phyloP scores from a whole-genome alignment of 2,329 filamentous ascomycete genomes.

The Talaromyces rugulosus region DNA sequence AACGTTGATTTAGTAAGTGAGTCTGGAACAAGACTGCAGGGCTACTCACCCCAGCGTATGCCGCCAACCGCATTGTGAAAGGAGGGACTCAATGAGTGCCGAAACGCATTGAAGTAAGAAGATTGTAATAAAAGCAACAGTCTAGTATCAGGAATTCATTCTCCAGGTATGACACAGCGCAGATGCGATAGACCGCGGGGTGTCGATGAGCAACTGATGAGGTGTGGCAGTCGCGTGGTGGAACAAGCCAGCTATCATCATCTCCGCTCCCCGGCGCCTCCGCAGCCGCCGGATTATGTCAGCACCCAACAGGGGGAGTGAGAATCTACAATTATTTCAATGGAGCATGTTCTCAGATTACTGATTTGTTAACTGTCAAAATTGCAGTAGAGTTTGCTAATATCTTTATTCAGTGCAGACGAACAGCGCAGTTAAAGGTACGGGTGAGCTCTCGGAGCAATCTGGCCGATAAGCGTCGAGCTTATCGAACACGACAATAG shows the following conservation, averaged over 20 bases:
- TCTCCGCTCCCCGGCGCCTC: background rate
- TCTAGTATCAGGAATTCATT: conserved; percentile 8
- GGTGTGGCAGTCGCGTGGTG: conserved; percentile 1
- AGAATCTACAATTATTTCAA: background rate
- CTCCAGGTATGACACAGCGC: conserved; percentile 5
- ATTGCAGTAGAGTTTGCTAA: background rate
- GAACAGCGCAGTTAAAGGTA: background rate
- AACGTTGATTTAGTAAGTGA: conserved; percentile 12
- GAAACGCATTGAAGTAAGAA: conserved; percentile 22
- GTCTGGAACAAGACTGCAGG: conserved; percentile 16
- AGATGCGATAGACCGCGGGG: conserved; percentile 8
- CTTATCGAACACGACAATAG: background rate
- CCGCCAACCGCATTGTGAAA: conserved; percentile 44
- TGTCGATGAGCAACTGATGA: background rate
- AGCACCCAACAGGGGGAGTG: background rate
- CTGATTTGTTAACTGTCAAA: background rate
- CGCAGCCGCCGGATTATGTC: conserved; percentile 9
- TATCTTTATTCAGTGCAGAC: background rate
- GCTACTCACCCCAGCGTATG: conserved; percentile 47
- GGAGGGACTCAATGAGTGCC: conserved; percentile 16
- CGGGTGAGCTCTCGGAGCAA: background rate
- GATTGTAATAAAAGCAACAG: background rate
- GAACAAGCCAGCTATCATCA: conserved; percentile 13
- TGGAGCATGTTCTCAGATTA: background rate
- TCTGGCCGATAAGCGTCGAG: background rate